Conservation (phyloP, 345 rosid genomes). For the Citrus inodora region DNA sequence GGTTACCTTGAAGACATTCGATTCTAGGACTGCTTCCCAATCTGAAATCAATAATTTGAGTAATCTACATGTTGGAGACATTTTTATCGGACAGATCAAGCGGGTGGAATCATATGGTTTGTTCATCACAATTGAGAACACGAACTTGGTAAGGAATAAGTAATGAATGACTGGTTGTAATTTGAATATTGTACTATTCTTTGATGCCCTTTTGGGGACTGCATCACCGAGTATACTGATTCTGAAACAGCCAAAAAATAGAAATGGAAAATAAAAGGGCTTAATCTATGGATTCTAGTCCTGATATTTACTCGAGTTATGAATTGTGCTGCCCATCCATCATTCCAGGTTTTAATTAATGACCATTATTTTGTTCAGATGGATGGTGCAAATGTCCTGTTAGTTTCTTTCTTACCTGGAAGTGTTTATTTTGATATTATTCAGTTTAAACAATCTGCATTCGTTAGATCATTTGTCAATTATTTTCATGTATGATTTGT, state of each 20-base stretch:
- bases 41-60: slow-evolving; percentile 51
- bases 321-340: neutral
- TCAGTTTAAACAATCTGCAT: neutral
- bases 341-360: neutral
- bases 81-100: slow-evolving; percentile 62
- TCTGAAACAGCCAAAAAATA: neutral
- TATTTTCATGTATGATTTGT: neutral
- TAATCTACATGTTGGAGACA: slow-evolving; percentile 55
- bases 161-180: neutral
- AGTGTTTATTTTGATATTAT: slow-evolving; percentile 1
- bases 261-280: neutral
- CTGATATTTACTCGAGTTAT: neutral
- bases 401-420: neutral
- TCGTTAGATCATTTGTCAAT: neutral
- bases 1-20: slow-evolving; percentile 67
- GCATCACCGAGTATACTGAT: neutral
- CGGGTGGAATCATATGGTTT: slow-evolving; percentile 83
- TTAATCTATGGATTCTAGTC: neutral
- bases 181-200: neutral
- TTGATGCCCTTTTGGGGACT: neutral
- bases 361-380: neutral
- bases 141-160: slow-evolving; percentile 61
- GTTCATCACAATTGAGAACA: slow-evolving; percentile 57
- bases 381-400: neutral
- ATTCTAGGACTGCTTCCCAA: slow-evolving; percentile 36